Evolutionary conservation across 179 eudicot genomes (phyloP), one percentile per base, ranked within the genome.

Genomic region (Kewa caespitosa): DNA sequence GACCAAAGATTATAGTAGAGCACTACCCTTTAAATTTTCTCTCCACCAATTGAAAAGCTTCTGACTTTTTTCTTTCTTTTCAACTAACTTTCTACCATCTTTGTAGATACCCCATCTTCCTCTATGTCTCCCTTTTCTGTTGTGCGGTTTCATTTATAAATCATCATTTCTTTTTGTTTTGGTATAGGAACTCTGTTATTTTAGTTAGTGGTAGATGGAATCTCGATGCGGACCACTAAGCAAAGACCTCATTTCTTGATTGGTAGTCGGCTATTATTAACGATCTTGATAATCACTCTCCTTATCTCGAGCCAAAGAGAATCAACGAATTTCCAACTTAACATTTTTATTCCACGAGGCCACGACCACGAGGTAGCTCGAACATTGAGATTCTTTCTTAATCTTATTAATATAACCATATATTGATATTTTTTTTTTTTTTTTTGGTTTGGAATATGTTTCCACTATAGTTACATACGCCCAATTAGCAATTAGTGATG

Each of bases 61-160:
- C 73, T 78, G 76, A 62, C 81, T 74, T 72, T 72, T 54, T 71
- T 25, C 67, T 54, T 71, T 25, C 67, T 81, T 81, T 81, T 73
- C 80, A 81, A 59, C 78, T 74, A 62, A 37, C 74, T 72, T 81
- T 76, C 55, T 74, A 63, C 80, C 60, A 76, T 81, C 84, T 81
- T 77, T 77, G n/a, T 68, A 61, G 79, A 78, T 81, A 63, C 81
- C 81, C 60, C 59, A 50, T 12, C 28, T 13, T 32, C 32, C 43
- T 38, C 63, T 63, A 76, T 70, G 30, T 64, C 48, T 36, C 66
- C 37, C 43, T 65, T 72, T 81, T 22, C 25, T 55, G 64, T 72
- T 76, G 38, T 73, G 52, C 67, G 43, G 67, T 81, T 81, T 81
- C 84, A 68, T 72, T 67, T 73, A 69, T 50, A n/a, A n/a, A 61